Percentiles rank a stretch among this genome's conserved stretches.
Conservation (phyloP, 257 asterid genomes). For the Penstemon davidsonii region DNA sequence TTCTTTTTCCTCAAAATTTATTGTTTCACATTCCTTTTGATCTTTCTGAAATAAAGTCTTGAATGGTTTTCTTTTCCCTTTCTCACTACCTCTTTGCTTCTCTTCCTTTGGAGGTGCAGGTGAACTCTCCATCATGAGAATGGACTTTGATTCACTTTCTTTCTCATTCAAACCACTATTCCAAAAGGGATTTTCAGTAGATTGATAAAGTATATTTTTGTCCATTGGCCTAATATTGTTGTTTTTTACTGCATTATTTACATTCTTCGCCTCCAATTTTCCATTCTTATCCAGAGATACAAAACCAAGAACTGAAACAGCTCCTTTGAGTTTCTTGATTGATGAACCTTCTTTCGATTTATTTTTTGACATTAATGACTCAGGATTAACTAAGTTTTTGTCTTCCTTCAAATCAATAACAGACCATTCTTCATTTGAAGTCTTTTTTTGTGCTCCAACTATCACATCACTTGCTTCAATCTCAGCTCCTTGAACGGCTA, state of each 20-base stretch:
- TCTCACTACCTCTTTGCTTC: constrained; percentile 38
- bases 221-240: constrained; percentile 27
- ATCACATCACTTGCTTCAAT: constrained; percentile 78
- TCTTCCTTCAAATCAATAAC: constrained; percentile 65
- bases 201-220: constrained; percentile 32
- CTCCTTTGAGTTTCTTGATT: constrained; percentile 52
- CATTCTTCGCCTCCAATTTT: constrained; percentile 39
- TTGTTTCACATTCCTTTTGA: constrained; percentile 27
- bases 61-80: constrained; percentile 19
- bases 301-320: constrained; percentile 52
- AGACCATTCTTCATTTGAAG: constrained; percentile 69
- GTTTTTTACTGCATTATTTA: constrained; percentile 1
- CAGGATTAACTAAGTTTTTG: constrained; percentile 30
- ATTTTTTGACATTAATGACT: constrained; percentile 33
- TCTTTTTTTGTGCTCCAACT: constrained; percentile 41
- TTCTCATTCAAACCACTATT: constrained; percentile 28
- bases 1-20: constrained; percentile 36
- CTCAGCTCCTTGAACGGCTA: constrained; percentile 92
- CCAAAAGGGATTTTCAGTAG: constrained; percentile 69
- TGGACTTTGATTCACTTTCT: constrained; percentile 40
- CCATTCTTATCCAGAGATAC: constrained; percentile 46
- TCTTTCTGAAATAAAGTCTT: constrained; percentile 26
- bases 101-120: constrained; percentile 33
- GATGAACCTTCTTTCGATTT: constrained; percentile 37
- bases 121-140: constrained; percentile 48